A percentile compares a stretch with the other conserved stretches of the same genome.
phyloP scores from a whole-genome alignment of 2,329 filamentous ascomycete genomes.

The Fusarium equiseti region DNA sequence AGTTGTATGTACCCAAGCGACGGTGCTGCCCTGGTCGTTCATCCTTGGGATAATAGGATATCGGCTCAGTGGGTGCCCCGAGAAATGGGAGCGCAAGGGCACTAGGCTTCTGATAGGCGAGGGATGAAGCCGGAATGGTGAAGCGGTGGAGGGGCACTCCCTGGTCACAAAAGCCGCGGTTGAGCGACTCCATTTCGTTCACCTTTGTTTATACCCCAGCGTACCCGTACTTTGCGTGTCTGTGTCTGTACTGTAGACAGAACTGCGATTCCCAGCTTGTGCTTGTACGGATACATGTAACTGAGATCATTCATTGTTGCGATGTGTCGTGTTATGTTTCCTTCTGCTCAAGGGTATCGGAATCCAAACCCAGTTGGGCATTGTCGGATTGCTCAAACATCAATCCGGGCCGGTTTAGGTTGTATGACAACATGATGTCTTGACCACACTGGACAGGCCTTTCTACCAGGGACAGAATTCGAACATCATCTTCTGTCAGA shows the following conservation, averaged over 20 bases:
- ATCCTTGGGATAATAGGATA: slow-evolving; percentile 32
- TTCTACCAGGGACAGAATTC: slow-evolving; percentile 20
- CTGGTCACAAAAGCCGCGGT: slow-evolving; percentile 34
- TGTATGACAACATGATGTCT: slow-evolving; percentile 15
- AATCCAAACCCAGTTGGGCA: slow-evolving; percentile 27
- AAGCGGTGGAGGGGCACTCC: slow-evolving; percentile 40
- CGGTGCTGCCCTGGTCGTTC: slow-evolving; percentile 26
- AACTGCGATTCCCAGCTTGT: background rate
- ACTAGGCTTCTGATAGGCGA: slow-evolving; percentile 40
- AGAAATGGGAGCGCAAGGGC: slow-evolving; percentile 42
- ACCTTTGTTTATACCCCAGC: slow-evolving; percentile 33
- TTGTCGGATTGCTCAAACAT: slow-evolving; percentile 11
- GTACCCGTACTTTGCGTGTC: slow-evolving; percentile 1
- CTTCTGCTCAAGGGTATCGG: slow-evolving; percentile 17
- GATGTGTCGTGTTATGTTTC: background rate
- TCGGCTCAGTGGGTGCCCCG: slow-evolving; percentile 37
- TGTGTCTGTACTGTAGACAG: background rate
- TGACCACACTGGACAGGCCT: background rate
- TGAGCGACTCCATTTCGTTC: slow-evolving; percentile 30
- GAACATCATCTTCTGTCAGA: slow-evolving; percentile 6
- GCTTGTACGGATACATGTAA: background rate
- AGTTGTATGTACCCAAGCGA: slow-evolving; percentile 23
- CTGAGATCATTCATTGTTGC: slow-evolving; percentile 5
- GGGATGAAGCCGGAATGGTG: slow-evolving; percentile 41
- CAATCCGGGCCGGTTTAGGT: slow-evolving; percentile 26